These are phyloP conservation scores for Trypanosoma mega DNA, from an alignment of 208 protist species.

Conservation along the genomic window DNA sequence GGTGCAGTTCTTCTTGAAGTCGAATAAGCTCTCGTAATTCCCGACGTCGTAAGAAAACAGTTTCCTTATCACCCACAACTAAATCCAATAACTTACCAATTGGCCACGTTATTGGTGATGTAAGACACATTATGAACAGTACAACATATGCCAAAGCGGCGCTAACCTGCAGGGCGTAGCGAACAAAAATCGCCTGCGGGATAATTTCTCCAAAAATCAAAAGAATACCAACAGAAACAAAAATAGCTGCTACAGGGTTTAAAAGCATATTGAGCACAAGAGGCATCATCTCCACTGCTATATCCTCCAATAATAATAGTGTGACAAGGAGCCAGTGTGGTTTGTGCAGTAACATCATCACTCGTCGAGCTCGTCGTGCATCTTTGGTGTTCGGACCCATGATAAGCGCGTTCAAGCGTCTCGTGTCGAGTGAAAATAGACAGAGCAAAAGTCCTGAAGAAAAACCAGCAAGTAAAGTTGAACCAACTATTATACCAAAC, in stretches of 20 bases:
- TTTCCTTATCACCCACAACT: constrained; percentile 64
- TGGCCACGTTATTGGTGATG: constrained; percentile 60
- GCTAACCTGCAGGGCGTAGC: constrained; percentile 47
- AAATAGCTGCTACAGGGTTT: constrained; percentile 44
- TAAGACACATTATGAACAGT: constrained; percentile 52
- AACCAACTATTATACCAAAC: constrained; percentile 37
- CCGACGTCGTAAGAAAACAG: constrained; percentile 53
- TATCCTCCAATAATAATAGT: constrained; percentile 54
- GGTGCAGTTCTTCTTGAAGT: constrained; percentile 48
- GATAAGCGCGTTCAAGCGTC: constrained; percentile 35
- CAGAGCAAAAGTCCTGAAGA: constrained; percentile 60
- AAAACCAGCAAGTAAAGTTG: constrained; percentile 49
- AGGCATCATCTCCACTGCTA: constrained; percentile 72
- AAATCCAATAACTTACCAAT: constrained; percentile 57
- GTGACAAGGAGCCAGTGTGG: constrained; percentile 70
- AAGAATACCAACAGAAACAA: constrained; percentile 50
- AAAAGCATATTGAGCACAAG: constrained; percentile 61
- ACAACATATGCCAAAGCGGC: constrained; percentile 56
- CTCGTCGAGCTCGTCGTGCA: constrained; percentile 29
- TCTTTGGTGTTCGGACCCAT: constrained; percentile 33
- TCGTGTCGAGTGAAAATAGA: constrained; percentile 61
- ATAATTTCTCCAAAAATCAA: constrained; percentile 79
- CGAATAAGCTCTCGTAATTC: constrained; percentile 59
- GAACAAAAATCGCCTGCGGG: constrained; percentile 68
- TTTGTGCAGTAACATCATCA: constrained; percentile 60